These are phyloP conservation scores for Mycogone perniciosa DNA, from an alignment of 2,329 filamentous ascomycete species.

Conservation along the genomic window DNA sequence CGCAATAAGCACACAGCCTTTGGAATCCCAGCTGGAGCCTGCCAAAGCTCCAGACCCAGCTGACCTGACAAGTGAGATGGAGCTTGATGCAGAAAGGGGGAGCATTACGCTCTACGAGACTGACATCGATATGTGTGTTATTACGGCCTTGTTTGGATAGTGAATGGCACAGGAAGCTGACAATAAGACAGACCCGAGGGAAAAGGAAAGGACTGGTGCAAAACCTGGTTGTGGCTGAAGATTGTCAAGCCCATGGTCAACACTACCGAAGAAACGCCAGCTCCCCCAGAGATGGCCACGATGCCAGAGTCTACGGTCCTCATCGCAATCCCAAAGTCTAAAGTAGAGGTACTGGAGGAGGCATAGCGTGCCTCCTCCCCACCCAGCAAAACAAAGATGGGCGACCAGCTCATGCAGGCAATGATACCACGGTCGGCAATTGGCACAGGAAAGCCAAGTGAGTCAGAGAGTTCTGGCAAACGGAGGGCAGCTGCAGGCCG, in stretches of 20 bases:
- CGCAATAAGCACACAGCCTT: not conserved
- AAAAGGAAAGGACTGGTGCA: not conserved
- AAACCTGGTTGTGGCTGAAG: slow-evolving; percentile 21
- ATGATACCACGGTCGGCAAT: not conserved
- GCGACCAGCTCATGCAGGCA: not conserved
- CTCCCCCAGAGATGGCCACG: slow-evolving; percentile 7
- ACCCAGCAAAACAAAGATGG: not conserved
- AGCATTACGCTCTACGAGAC: slow-evolving; percentile 18
- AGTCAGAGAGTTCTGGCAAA: not conserved
- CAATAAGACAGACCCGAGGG: not conserved
- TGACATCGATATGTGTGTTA: slow-evolving; percentile 14
- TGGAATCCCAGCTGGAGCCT: not conserved
- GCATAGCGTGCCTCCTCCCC: slow-evolving; percentile 6
- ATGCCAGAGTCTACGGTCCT: slow-evolving; percentile 14
- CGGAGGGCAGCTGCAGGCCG: not conserved
- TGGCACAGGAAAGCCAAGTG: no score
- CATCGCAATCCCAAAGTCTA: slow-evolving; percentile 17
- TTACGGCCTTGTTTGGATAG: no score
- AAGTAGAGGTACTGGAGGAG: slow-evolving; percentile 18
- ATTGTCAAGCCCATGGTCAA: slow-evolving; percentile 18
- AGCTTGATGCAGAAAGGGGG: slow-evolving; percentile 12
- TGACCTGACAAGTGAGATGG: not conserved
- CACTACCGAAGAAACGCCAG: not conserved
- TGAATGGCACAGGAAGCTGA: not conserved
- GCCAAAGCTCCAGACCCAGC: not conserved